Base-by-base conservation (phyloP, 2,329 filamentous ascomycete species). In the Diaporthe eres region DNA sequence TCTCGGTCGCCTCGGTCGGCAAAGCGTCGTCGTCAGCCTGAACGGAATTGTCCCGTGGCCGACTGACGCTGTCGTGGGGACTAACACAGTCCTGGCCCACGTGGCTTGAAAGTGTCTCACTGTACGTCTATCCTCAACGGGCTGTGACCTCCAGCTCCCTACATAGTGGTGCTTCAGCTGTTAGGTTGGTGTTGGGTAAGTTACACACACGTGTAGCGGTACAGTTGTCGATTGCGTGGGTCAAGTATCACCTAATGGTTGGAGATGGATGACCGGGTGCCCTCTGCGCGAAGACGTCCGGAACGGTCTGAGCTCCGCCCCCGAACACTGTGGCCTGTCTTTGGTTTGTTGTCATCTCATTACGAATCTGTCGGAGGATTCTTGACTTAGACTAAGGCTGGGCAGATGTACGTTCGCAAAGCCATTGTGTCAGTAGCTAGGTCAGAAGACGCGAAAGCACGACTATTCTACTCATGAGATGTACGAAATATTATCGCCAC, bases 21-120 rank as follows among this genome's bases (percentile, higher is more conserved):
- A 70, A 70, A 70, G 65, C 34, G 37, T 70, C 65, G 65, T 70
- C 65, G 65, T 70, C 65, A 70, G 65, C 65, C 28, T 22, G 47
- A 17, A 22, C 49, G 25, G 34, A 37, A 28, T 55, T 28, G 49
- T 34, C 25, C 34, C 49, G 34, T 34, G 8, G n/a, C 49, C 34
- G 22, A 55, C 65, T 70, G 65, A 55, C n/a, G 65, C 65, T 42
- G 65, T 70, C 65, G 65, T 70, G 49, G 34, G n/a, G 34, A 70
- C 65, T 70, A 22, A 28, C 12, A 28, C 47, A 13, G 28, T 42
- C 17, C 34, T 49, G 49, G 42, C n/a, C 34, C 49, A 42, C 7
- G 49, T 47, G 47, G 65, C 31, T 39, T 19, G 25, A 17, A 17
- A 42, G n/a, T 34, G 25, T 15, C 15, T 28, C 15, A n/a, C 49